Evolutionary conservation across 768 basidiomycete species (phyloP), one percentile per base, ranked within the genome.

Genomic region (Auriscalpium vulgare): DNA sequence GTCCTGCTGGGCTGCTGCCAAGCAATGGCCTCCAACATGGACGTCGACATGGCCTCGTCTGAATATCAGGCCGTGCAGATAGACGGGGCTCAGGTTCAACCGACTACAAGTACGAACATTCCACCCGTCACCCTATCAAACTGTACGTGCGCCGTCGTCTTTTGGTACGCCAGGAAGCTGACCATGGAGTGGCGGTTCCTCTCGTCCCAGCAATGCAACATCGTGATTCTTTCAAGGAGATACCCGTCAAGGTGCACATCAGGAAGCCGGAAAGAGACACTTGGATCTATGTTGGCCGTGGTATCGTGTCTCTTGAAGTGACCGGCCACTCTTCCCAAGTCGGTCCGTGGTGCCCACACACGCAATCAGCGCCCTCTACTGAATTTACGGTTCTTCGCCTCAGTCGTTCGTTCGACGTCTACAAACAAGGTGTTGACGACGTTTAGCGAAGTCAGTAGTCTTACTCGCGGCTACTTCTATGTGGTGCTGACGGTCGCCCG

Each of bases 191-290:
- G 35, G 29, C n/a, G n/a, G 50, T 48, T 9, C 35, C 23, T 17
- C 19, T 40, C 19, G 52, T 43, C 43, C 51, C 37, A 50, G 38
- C 8, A 16, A 16, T 35, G 51, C 56, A 58, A 38, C 55, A 73
- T 56, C 81, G 81, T 55, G 84, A 85, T 63, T 74, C 68, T 54
- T 87, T 88, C 65, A 82, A 84, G 53, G 88, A 91, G 56, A 80
- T 91, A 57, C 80, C 87, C 56, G 90, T 91, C 57, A 91, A 91
- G 68, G 88, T 92, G 17, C 90, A 91, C 64, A 85, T 90, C 61
- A 78, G 90, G 60, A 75, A 82, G 62, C 85, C 89, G 37, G 89
- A 90, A 54, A 81, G 74, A 65, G 90, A 91, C 67, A 78, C 84
- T 16, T 91, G 90, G 90, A 74, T 81, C 29, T 92, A 91, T 62